Percentiles rank a stretch among this genome's conserved stretches.
phyloP scores from a whole-genome alignment of 495 filamentous ascomycete species.

The Aspergillus cristatus region DNA sequence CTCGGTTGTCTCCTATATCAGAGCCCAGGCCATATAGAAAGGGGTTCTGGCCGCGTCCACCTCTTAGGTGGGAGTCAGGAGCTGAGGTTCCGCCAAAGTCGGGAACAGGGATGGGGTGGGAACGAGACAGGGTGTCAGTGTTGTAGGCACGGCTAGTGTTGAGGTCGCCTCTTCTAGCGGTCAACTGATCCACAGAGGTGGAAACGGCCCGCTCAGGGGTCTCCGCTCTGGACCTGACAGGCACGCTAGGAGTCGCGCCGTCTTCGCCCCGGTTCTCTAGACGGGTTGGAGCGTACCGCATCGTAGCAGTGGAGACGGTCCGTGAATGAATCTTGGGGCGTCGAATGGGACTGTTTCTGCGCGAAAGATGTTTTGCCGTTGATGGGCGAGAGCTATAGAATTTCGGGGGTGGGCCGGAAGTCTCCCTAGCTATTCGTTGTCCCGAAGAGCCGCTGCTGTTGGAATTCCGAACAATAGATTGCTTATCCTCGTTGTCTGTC shows the following conservation, averaged over 20 bases:
- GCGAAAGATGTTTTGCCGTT: slow-evolving; percentile 29
- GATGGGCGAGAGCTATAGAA: slow-evolving; percentile 40
- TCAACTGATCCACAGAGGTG: slow-evolving; percentile 18
- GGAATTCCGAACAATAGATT: slow-evolving; percentile 26
- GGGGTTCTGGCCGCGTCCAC: slow-evolving; percentile 39
- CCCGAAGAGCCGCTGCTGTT: slow-evolving; percentile 9
- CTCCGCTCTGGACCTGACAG: slow-evolving; percentile 13
- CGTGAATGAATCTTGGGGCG: slow-evolving; percentile 34
- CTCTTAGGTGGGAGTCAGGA: slow-evolving; percentile 20
- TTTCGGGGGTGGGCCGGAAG: slow-evolving; percentile 23
- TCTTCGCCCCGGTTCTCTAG: slow-evolving; percentile 39
- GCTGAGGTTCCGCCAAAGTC: slow-evolving; percentile 37
- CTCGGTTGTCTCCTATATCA: slow-evolving; percentile 62
- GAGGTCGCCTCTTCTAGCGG: slow-evolving; percentile 17
- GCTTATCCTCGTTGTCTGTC: slow-evolving; percentile 57
- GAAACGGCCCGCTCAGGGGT: slow-evolving; percentile 19
- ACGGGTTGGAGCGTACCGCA: slow-evolving; percentile 49
- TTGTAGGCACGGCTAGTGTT: slow-evolving; percentile 23
- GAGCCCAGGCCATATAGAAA: slow-evolving; percentile 61
- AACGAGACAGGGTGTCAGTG: slow-evolving; percentile 43
- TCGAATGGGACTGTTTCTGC: slow-evolving; percentile 30
- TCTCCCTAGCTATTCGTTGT: slow-evolving; percentile 2
- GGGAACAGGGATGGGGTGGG: slow-evolving; percentile 43
- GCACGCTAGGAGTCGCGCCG: slow-evolving; percentile 24
- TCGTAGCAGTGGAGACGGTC: slow-evolving; percentile 68